Conservation (phyloP, 148 eudicot species). For the Fallopia convolvulus region DNA sequence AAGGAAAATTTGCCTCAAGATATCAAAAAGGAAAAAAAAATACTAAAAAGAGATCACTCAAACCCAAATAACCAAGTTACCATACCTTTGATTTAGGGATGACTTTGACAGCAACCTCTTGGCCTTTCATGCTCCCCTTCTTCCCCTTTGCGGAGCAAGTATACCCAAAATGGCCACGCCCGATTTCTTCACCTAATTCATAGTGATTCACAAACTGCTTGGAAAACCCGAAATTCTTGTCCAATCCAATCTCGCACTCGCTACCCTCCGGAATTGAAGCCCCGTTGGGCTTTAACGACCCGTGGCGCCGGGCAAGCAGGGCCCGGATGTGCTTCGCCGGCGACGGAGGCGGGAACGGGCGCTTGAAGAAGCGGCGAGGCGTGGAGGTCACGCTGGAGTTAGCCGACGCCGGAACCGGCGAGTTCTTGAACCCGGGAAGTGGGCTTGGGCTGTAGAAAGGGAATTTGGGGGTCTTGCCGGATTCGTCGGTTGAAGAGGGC, state of each 20-base stretch:
- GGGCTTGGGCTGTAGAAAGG: conserved; percentile 95
- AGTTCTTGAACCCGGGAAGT: conserved; percentile 68
- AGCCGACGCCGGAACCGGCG: conserved; percentile 45
- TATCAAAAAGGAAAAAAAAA: neutral
- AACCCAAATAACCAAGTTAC: neutral
- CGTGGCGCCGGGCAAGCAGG: conserved; percentile 74
- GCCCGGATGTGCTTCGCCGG: conserved; percentile 96
- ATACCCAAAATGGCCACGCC: conserved; percentile 96
- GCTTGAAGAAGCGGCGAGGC: conserved; percentile 67
- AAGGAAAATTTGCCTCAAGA: neutral
- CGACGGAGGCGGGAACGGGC: conserved; percentile 89
- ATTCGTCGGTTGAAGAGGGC: neutral
- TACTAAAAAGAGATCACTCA: neutral
- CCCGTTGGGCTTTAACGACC: conserved; percentile 81
- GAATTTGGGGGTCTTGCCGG: conserved; percentile 46
- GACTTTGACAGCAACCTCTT: conserved; percentile 92
- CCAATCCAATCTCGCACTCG: conserved; percentile 71
- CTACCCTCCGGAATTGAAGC: conserved; percentile 87
- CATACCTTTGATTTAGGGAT: conserved; percentile 92
- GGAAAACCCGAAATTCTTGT: conserved; percentile 81
- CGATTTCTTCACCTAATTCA: conserved; percentile 89
- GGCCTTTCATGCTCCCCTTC: conserved; percentile 72
- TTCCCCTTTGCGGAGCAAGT: conserved; percentile 83
- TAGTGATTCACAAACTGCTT: conserved; percentile 54
- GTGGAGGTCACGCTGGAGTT: conserved; percentile 59